Evolutionary conservation across 2,329 filamentous ascomycete genomes (phyloP).

Genomic region (Fusarium sp.): DNA sequence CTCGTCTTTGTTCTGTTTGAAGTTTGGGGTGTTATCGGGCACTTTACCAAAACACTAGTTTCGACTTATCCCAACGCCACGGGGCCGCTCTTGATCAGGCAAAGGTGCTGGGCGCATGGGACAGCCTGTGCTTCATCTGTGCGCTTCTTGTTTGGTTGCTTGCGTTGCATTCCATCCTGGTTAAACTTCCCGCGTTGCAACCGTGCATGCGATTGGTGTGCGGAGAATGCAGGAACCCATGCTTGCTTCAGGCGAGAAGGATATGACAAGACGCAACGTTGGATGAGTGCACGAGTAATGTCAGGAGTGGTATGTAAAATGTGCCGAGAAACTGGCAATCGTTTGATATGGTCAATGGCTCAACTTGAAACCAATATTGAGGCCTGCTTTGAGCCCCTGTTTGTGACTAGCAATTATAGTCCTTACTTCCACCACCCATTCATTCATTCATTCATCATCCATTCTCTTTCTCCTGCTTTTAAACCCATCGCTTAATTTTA

Average conservation of each 20-base stretch:
- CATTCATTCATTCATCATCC: background rate
- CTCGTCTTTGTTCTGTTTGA: slow-evolving; percentile 3
- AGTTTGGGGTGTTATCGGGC: background rate
- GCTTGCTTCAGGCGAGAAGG: background rate
- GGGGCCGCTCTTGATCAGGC: background rate
- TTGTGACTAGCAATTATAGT: slow-evolving; percentile 27
- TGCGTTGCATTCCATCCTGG: background rate
- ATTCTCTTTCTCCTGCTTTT: slow-evolving; percentile 16
- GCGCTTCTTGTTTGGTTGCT: background rate
- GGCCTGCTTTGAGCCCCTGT: background rate
- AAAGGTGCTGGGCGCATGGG: background rate
- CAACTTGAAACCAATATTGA: slow-evolving; percentile 3
- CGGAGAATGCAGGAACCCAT: background rate
- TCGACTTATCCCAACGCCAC: background rate
- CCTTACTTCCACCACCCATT: slow-evolving; percentile 3
- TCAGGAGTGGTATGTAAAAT: background rate
- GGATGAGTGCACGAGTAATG: background rate
- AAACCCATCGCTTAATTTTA: background rate
- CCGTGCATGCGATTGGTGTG: background rate
- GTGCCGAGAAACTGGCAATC: slow-evolving; percentile 7
- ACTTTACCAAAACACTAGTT: background rate
- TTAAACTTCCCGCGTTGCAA: background rate
- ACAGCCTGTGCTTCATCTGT: background rate
- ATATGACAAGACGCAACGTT: background rate
- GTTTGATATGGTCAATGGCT: slow-evolving; percentile 20